phyloP scores from a whole-genome alignment of 768 basidiomycete genomes.

The Naganishia friedmannii region DNA sequence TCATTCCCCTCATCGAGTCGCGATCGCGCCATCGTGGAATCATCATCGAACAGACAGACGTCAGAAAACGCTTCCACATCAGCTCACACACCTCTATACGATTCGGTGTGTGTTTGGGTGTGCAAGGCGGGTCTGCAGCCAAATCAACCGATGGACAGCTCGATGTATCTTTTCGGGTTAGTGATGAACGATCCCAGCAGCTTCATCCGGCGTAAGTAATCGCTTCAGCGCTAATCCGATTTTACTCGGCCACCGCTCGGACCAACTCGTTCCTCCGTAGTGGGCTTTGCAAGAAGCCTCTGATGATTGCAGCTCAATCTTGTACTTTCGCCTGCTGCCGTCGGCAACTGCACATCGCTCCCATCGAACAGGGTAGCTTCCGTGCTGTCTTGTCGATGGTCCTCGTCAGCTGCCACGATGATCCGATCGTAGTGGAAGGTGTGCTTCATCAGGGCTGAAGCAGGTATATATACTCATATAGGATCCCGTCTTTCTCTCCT shows the following conservation, averaged over 20 bases:
- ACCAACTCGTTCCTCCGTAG: not conserved
- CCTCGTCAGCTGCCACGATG: constrained; percentile 1
- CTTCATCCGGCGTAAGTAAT: constrained; percentile 3
- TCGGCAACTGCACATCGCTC: not conserved
- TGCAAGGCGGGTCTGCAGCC: too few species aligned
- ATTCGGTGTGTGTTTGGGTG: too few species aligned
- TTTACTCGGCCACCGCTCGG: not conserved
- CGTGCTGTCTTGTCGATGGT: constrained; percentile 13
- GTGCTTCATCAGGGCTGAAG: not conserved
- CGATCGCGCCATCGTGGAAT: constrained; percentile 23
- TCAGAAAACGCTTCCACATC: not conserved
- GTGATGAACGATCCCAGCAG: not conserved
- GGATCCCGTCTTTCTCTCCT: not conserved
- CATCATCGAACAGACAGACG: constrained; percentile 14
- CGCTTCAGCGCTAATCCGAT: constrained; percentile 6
- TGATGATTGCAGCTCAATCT: not conserved
- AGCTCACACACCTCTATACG: too few species aligned
- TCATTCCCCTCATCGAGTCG: constrained; percentile 17
- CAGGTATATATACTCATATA: not conserved
- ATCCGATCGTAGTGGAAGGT: not conserved
- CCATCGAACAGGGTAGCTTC: constrained; percentile 1
- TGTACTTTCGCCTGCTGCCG: constrained; percentile 6
- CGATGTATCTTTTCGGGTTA: too few species aligned
- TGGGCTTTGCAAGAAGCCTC: constrained; percentile 1
- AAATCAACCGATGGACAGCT: too few species aligned